Evolutionary conservation across 2,329 filamentous ascomycete species (phyloP).

Genomic region (Colletotrichum endophyticum): DNA sequence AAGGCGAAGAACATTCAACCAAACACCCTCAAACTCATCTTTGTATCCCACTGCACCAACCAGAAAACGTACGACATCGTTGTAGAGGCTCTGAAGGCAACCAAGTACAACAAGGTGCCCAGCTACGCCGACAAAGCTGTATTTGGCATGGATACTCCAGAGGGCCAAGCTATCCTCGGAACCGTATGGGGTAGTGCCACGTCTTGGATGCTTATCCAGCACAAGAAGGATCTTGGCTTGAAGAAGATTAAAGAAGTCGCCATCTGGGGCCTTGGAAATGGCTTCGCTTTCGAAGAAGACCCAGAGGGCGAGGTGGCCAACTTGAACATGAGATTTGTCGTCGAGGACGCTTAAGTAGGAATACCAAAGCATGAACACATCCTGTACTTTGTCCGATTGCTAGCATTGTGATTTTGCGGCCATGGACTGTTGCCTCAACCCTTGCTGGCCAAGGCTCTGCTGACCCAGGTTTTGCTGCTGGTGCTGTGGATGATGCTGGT

Average conservation of each 20-base stretch:
- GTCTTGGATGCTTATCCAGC: background rate
- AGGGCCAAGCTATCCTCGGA: background rate
- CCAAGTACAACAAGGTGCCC: background rate
- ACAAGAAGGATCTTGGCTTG: background rate
- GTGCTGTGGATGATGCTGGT: conserved; percentile 25
- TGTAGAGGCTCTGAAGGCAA: background rate
- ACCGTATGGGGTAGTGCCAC: background rate
- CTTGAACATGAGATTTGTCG: background rate
- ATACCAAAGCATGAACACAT: no score
- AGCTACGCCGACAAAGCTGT: background rate
- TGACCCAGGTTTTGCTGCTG: conserved; percentile 24
- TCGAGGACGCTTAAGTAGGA: background rate
- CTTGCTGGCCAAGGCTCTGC: conserved; percentile 33
- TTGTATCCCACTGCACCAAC: background rate
- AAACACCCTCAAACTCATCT: background rate
- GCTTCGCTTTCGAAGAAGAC: background rate
- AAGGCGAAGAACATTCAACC: background rate
- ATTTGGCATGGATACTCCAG: background rate
- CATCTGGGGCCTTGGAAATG: background rate
- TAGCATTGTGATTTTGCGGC: no score
- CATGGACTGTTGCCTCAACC: conserved; percentile 25
- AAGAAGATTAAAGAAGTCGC: background rate
- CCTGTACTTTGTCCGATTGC: no score
- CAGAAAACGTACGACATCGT: background rate
- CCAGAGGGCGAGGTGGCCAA: background rate